Evolutionary conservation across 495 filamentous ascomycete genomes (phyloP), one percentile per base, ranked within the genome.

Genomic region (Aspergillus haitiensis): DNA sequence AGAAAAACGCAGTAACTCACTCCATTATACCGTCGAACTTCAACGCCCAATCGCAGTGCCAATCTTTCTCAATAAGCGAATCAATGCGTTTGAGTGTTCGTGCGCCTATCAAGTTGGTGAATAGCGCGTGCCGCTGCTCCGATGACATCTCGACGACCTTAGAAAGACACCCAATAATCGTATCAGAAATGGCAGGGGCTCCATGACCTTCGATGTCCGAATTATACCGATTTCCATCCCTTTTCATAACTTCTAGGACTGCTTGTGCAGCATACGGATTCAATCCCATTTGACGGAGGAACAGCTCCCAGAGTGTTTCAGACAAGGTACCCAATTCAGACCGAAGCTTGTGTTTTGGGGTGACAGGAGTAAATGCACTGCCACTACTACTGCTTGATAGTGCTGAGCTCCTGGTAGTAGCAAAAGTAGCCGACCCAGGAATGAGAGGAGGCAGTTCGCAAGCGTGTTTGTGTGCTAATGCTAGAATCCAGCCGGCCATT

Each of bases 201-300:
- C 54, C 39, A 9, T 18, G 9, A 12, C 18, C 33, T 10, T 8
- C 6, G 16, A 16, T 34, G 48, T 11, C 31, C 9, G 10, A 51
- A 12, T 10, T 11, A 12, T 11, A 7, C 32, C n/a, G 11, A 18
- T 13, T n/a, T 11, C 21, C 32, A 21, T 15, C 48, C 21, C 49
- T 53, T 10, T 46, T 44, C 2, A 63, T 45, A 18, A 57, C 47
- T 27, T 44, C 75, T 21, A 93, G 73, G 0, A 93, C 72, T 13
- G 77, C 81, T 65, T 93, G 90, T 18, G 92, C 91, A 2, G 89
- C 92, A 69, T 82, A 94, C 5, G 87, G 84, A 75, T 95, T 96
- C 72, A 94, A 71, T 4, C 92, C 92, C 11, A 81, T 81, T n/a
- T 78, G 69, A 21, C 90, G 80, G 13, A 96, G 75, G 64, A 91